Evolutionary conservation across 495 filamentous ascomycete genomes (phyloP).

Genomic region (Aspergillus coremiiformis): DNA sequence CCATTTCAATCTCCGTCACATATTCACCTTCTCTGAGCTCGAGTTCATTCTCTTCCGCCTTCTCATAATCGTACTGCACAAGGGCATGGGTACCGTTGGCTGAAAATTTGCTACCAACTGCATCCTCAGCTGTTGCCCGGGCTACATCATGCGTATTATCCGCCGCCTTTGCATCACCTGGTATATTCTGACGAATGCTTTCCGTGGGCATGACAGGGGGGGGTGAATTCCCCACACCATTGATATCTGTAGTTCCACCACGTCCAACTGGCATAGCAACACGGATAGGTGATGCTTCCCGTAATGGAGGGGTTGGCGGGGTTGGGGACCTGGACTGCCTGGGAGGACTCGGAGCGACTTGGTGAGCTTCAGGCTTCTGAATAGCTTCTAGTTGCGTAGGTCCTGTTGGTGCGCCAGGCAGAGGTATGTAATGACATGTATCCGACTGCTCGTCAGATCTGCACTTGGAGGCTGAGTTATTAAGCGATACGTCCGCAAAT

Average conservation of each 20-base stretch:
- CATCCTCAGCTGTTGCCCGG: slow-evolving; percentile 53
- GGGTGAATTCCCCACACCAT: slow-evolving; percentile 43
- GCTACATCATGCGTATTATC: slow-evolving; percentile 58
- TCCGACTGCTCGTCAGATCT: slow-evolving; percentile 47
- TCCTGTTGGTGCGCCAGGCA: slow-evolving; percentile 63
- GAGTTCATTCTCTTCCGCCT: slow-evolving; percentile 92
- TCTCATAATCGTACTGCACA: slow-evolving; percentile 93
- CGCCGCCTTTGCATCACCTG: slow-evolving; percentile 54
- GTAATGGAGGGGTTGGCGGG: slow-evolving; percentile 48
- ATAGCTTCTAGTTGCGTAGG: slow-evolving; percentile 42
- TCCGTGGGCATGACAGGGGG: slow-evolving; percentile 48
- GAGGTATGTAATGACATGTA: slow-evolving; percentile 51
- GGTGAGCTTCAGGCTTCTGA: slow-evolving; percentile 43
- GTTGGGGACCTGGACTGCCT: slow-evolving; percentile 53
- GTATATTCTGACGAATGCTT: slow-evolving; percentile 51
- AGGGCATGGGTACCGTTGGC: slow-evolving; percentile 59
- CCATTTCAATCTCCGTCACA: slow-evolving; percentile 95
- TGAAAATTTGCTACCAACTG: slow-evolving; percentile 24
- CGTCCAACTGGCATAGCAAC: slow-evolving; percentile 81
- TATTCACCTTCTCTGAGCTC: slow-evolving; percentile 84
- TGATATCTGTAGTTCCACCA: slow-evolving; percentile 40
- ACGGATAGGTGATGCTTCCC: slow-evolving; percentile 66
- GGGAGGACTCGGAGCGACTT: slow-evolving; percentile 47
- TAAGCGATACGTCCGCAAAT: slow-evolving; percentile 62
- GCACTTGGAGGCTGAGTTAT: slow-evolving; percentile 49